Evolutionary conservation across 2,329 filamentous ascomycete genomes (phyloP), one percentile per base, ranked within the genome.

Genomic region (Penicillium sp.): DNA sequence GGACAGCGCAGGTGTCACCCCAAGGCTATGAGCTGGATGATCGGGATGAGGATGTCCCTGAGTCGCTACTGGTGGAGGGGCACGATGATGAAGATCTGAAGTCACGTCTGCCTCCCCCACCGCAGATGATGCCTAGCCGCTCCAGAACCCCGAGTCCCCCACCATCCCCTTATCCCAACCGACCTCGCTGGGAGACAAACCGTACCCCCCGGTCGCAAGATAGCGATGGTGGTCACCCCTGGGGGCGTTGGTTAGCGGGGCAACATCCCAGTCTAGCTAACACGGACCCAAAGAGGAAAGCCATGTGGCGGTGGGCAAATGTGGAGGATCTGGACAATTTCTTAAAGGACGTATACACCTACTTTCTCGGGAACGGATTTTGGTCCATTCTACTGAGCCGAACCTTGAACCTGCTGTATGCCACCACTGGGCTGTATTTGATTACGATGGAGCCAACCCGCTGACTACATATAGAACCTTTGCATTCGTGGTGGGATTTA

Each of bases 241-340:
- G 49, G 25, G 40, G 47, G 21, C 51, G 54, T 28, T 63, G 57
- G 50, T 51, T 59, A 13, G 42, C 51, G 4, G 57, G 57, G 13
- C 59, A 55, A 34, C 54, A 63, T 17, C 54, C 63, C 1, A 63
- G 59, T 17, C 50, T 72, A 28, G 62, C 64, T 13, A 62, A 70
- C 36, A 69, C 74, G 18, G 77, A 80, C 54, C 78, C 81, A 1
- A 81, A 81, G 63, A 85, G 91, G 59, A 85, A 83, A 63, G 89
- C 90, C 3, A 80, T 94, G 72, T 96, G 88, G 84, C 79, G 87
- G 66, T 96, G 90, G 86, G 87, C 87, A 39, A 95, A 95, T 58
- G 87, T 93, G 41, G 81, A 86, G 25, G 93, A 94, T 58, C 73
- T 96, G 37, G 90, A 96, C 65, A 84, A 81, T 55, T 96, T 95